phyloP scores from a whole-genome alignment of 1,284 basidiomycete genomes.

The Cryptococcus jaspeensis region DNA sequence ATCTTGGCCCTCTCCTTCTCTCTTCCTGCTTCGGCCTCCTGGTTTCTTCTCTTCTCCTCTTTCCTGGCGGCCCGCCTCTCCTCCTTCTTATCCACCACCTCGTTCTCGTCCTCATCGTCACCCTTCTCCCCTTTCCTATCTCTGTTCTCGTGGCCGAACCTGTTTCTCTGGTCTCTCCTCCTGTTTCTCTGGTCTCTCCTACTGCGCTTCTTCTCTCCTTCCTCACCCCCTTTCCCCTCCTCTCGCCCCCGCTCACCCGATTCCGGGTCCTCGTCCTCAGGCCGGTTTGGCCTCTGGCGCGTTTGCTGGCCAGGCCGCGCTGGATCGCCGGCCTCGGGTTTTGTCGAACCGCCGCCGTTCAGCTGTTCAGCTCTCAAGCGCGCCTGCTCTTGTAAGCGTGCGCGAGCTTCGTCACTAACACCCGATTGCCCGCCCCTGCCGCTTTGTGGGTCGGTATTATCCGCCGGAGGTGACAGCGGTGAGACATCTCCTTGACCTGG shows the following conservation, averaged over 20 bases:
- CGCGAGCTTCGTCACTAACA: neutral
- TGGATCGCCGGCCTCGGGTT: neutral
- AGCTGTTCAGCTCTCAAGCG: too few species aligned
- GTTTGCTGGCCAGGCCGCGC: neutral
- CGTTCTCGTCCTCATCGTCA: neutral
- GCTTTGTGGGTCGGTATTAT: neutral
- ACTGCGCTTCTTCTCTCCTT: neutral
- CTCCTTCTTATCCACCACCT: neutral
- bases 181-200: neutral
- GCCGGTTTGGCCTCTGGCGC: neutral
- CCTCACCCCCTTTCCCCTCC: neutral
- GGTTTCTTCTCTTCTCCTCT: neutral
- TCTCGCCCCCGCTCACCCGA: neutral
- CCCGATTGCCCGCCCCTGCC: neutral
- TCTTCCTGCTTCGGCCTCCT: neutral
- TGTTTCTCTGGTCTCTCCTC: neutral
- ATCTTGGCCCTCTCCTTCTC: neutral
- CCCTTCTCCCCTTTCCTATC: neutral
- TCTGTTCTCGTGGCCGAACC: neutral
- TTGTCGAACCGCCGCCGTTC: neutral
- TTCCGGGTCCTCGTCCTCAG: neutral
- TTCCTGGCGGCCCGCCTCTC: neutral
- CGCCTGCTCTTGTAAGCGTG: too few species aligned
- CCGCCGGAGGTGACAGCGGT: neutral
- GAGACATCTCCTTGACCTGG: too few species aligned